Percentiles rank a stretch among this genome's conserved stretches.
Conservation (phyloP, 306 rosid genomes). For the Rosa lucieae region DNA sequence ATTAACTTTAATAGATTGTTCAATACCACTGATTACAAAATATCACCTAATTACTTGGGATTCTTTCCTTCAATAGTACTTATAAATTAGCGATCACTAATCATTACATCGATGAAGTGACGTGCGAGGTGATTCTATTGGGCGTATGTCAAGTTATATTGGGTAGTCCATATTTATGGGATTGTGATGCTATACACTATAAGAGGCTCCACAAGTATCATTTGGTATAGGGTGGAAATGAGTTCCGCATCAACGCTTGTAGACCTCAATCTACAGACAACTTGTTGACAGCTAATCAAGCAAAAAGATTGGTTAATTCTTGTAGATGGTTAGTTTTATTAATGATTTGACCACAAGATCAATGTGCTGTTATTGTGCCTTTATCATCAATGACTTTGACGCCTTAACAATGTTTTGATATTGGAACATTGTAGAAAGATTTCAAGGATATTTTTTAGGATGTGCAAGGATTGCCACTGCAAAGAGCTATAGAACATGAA, state of each 20-base stretch:
- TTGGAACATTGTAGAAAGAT: neutral
- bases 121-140: neutral
- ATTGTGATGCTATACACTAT: neutral
- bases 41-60: too few relatives aligned
- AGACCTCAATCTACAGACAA: too few relatives aligned
- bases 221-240: too few relatives aligned
- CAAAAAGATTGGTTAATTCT: neutral
- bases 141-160: neutral
- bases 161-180: neutral
- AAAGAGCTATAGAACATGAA: conserved; percentile 6
- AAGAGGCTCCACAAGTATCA: neutral
- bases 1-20: too few relatives aligned
- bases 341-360: neutral
- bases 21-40: too few relatives aligned
- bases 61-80: neutral
- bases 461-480: neutral
- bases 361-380: neutral
- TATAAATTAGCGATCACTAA: conserved; percentile 3
- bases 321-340: neutral
- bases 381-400: neutral
- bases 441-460: neutral
- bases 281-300: too few relatives aligned
- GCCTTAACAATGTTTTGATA: neutral
- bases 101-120: neutral
- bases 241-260: too few relatives aligned